phyloP scores from a whole-genome alignment of 208 protist species.

The Tritrichomonas foetus region DNA sequence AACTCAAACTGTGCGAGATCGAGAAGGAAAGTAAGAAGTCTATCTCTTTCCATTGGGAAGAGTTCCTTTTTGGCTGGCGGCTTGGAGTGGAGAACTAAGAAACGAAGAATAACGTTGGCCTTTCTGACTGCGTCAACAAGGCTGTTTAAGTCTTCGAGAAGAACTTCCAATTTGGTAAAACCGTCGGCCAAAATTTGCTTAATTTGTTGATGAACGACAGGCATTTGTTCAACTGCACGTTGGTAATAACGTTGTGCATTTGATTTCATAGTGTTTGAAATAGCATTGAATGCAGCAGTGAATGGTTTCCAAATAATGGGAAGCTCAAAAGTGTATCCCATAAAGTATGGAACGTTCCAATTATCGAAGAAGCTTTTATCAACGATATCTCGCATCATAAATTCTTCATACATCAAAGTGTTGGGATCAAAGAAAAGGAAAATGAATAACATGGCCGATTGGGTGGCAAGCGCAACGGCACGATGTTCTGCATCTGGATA shows the following conservation, averaged over 20 bases:
- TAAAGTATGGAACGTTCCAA: conserved; percentile 93
- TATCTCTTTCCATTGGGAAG: neutral
- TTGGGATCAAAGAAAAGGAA: conserved; percentile 91
- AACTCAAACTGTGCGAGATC: conserved; percentile 59
- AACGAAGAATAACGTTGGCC: conserved; percentile 83
- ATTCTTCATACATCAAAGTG: conserved; percentile 66
- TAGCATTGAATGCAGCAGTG: conserved; percentile 74
- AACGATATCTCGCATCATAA: conserved; percentile 88
- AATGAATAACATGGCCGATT: conserved; percentile 84
- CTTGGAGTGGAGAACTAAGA: conserved; percentile 76
- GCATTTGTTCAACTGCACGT: neutral
- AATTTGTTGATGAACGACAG: conserved; percentile 45
- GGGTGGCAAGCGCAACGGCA: conserved; percentile 74
- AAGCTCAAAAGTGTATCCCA: conserved; percentile 85
- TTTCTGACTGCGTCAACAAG: conserved; percentile 75
- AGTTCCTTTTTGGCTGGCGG: conserved; percentile 36
- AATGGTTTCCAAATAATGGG: conserved; percentile 76
- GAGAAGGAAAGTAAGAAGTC: neutral
- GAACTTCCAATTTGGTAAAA: conserved; percentile 77
- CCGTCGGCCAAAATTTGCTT: conserved; percentile 67
- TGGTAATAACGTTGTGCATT: conserved; percentile 61
- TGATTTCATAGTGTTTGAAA: conserved; percentile 73
- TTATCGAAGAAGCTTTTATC: conserved; percentile 95
- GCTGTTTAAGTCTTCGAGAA: conserved; percentile 76
- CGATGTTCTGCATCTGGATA: conserved; percentile 84